Base-by-base conservation (phyloP, 2,329 filamentous ascomycete genomes). In the Trichoderma koningii region DNA sequence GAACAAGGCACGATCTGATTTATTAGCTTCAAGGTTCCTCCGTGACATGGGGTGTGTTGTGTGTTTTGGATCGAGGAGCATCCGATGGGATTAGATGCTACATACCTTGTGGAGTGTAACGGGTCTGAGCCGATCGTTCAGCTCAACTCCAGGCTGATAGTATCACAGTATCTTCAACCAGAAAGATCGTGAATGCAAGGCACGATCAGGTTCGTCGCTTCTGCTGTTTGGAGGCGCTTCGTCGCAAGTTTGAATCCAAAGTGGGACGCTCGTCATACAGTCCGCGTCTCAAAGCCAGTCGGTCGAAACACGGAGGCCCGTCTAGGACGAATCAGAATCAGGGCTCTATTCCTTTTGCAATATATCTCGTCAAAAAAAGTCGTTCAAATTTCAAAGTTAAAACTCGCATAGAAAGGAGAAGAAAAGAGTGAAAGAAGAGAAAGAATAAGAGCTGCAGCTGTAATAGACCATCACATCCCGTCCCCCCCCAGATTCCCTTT, bases 211-310 rank as follows among this genome's bases (percentile, higher is more conserved):
- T 38, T 14, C 17, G 19, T 28, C 28, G 55, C 55, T 48, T 26
- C 55, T 17, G n/a, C 17, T n/a, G 5, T 19, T 19, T 44, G 45
- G 21, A 44, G n/a, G 7, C 10, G 34, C 34, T 10, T 9, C 48
- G 64, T 55, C 57, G 57, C 64, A 63, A 14, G 34, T 38, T 23
- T 2, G 9, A 38, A 38, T 53, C 2, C 30, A 12, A 55, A 41
- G 60, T 63, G 55, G 52, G 62, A 64, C 62, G 52, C 62, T 64
- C 62, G 60, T 66, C 64, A 45, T 56, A 66, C 64, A 53, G 52
- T 38, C 63, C 42, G 59, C 42, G 64, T 66, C 64, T 66, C 64
- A 64, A 64, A 45, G 26, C 51, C 42, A 30, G 45, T 41, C 41
- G 42, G 15, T 64, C 26, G 61, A 50, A 56, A 64, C 34, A 52